Conservation (phyloP, 2,329 filamentous ascomycete genomes). For the Polychaeton citri region DNA sequence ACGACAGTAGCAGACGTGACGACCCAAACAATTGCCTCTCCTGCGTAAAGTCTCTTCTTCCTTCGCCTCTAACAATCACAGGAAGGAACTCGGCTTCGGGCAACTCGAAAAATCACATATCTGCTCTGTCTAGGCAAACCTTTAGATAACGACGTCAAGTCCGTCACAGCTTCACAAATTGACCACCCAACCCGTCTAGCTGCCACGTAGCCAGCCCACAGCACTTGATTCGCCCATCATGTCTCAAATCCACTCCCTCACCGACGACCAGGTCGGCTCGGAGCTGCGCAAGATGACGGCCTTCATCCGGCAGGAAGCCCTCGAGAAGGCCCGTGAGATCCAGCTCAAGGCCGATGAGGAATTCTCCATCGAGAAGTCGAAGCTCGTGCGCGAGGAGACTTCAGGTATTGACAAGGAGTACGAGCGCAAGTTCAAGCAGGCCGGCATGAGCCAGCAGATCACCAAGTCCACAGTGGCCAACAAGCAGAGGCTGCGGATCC, state of each 20-base stretch:
- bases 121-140: too few relatives aligned
- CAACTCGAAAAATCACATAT: too few relatives aligned
- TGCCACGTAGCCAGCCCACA: neutral
- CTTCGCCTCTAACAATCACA: too few relatives aligned
- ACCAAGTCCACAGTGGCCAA: constrained; percentile 92
- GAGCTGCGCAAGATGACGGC: constrained; percentile 99
- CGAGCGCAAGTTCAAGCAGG: constrained; percentile 99
- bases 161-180: too few relatives aligned
- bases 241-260: constrained; percentile 88
- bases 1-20: too few relatives aligned
- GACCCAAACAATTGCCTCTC: too few relatives aligned
- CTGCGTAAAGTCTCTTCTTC: too few relatives aligned
- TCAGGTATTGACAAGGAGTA: constrained; percentile 82
- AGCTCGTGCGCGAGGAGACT: constrained; percentile 92
- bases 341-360: constrained; percentile 97
- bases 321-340: constrained; percentile 95
- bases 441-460: constrained; percentile 97
- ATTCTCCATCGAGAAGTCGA: constrained; percentile 97
- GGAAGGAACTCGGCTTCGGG: too few relatives aligned
- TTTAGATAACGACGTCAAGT: too few relatives aligned
- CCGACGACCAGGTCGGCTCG: constrained; percentile 92
- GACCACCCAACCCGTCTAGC: neutral
- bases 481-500: constrained; percentile 83
- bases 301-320: constrained; percentile 97
- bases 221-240: constrained; percentile 34